Base-by-base conservation (phyloP, 2,329 filamentous ascomycete genomes). In the Penicillium sp. region DNA sequence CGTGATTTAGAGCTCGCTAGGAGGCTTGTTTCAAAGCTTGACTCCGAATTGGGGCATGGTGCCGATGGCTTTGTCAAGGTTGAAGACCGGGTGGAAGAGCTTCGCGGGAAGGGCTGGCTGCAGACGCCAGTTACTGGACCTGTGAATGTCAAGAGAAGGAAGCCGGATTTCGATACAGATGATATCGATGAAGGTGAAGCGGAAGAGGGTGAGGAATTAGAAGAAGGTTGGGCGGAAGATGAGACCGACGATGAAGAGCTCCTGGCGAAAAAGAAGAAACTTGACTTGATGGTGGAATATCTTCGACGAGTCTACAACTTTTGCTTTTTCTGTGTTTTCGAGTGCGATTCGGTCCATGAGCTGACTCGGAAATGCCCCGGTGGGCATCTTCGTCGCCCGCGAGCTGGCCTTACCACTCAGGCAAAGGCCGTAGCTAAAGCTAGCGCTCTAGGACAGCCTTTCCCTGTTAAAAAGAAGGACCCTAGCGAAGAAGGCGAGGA, bases 321-420 rank as follows among this genome's bases (percentile, higher is more conserved):
- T 81, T 99, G 95, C 82, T 97, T 99, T 83, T 99, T 98, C 82
- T 99, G 95, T 76, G 96, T 99, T 5, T 98, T 99, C 69, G 95
- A 99, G 79, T 95, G 93, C 73, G 95, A 99, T 77, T 98, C 94
- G 0, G 90, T 98, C 23, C 95, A 99, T 73, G 95, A 99, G 79
- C 84, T 99, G 67, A 93, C 92, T 46, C 89, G 95, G 63, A 98
- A 99, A 79, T 99, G 95, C 71, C 93, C 95, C 29, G 95, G 95
- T 47, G 95, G 95, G n/a, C 95, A 99, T 82, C 87, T 99, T 64
- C 92, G 95, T 65, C 90, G 95, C 53, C 95, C 95, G 45, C 87
- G 93, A 61, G 91, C 91, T 71, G 96, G 92, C 41, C 84, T 98
- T 38, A 95, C 91, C 5, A 90, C 87, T 13, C 85, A 92, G 29